These are phyloP conservation scores for Fusarium staphyleae DNA, from an alignment of 2,329 filamentous ascomycete species.

Conservation along the genomic window DNA sequence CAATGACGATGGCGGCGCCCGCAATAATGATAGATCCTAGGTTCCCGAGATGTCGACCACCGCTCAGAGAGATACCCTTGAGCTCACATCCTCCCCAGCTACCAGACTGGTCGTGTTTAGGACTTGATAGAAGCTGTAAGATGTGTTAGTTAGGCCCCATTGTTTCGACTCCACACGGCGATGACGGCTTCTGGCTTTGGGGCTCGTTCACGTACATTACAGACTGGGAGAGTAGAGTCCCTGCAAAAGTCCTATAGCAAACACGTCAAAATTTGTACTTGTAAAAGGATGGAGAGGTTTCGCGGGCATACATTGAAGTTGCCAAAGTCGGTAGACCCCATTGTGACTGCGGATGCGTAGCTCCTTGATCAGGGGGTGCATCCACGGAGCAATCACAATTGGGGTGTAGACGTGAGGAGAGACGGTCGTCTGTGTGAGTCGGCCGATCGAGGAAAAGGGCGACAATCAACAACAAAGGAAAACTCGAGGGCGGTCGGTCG, in stretches of 20 bases:
- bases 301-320: constrained; percentile 61
- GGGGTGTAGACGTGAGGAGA: constrained; percentile 11
- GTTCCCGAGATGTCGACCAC: constrained; percentile 75
- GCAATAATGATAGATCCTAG: constrained; percentile 90
- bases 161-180: constrained; percentile 30
- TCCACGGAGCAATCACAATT: constrained; percentile 42
- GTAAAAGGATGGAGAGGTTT: constrained; percentile 6
- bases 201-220: constrained; percentile 71
- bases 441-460: constrained; percentile 5
- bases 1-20: constrained; percentile 74
- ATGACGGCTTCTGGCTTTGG: constrained; percentile 9
- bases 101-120: constrained; percentile 64
- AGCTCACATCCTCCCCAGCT: constrained; percentile 75
- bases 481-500: constrained; percentile 8
- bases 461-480: constrained; percentile 21
- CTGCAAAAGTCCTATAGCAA: constrained; percentile 75
- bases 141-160: constrained; percentile 33
- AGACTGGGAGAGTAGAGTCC: constrained; percentile 82
- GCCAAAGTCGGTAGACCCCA: constrained; percentile 68
- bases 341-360: constrained; percentile 48
- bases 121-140: constrained; percentile 61
- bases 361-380: constrained; percentile 37
- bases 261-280: constrained; percentile 29
- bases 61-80: constrained; percentile 74
- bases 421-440: constrained; percentile 13